Base-by-base conservation (phyloP, 805 yeast species). In the Kluyveromyces wickerhamii region DNA sequence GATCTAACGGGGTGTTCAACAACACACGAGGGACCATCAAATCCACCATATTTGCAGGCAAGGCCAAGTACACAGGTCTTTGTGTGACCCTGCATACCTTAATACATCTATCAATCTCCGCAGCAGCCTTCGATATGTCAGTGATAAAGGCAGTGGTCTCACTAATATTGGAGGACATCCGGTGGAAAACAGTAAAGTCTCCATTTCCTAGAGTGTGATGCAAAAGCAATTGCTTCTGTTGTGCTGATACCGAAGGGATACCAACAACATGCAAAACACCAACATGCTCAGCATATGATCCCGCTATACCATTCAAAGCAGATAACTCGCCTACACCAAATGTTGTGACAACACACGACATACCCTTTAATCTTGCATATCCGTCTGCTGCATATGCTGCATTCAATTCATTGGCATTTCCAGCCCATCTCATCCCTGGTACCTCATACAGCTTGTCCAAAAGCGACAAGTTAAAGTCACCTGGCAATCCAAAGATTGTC, bases 151-250 rank as follows among this genome's bases (percentile, higher is more conserved):
- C 69, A 13, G 78, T 62, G 41, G 81, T 74, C 43, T 67, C 69
- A 35, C 79, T 66, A 48, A 83, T 74, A 52, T 74, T 67, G 42
- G 69, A 66, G 26, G 83, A 77, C 84, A 84, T 81, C 52, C 75
- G 63, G 54, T 69, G 71, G 67, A 79, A 83, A 36, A 77, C 78
- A 35, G 74, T 71, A 61, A 77, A 80, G 56, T 77, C 82, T 43
- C 84, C 83, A 51, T 80, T 77, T 45, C 88, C 88, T 44, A 80
- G 65, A 26, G 87, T 80, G 59, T 81, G 88, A 59, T 81, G 88
- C 51, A 80, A 63, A 42, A 80, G 55, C 53, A 79, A 62, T 42
- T 78, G 77, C 49, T 74, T 66, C 40, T 75, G 68, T 51, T 75
- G 80, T 16, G 88, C 70, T 7, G 74, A 62, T 44, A 72, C 63